These are phyloP conservation scores for Fusarium abutilonis DNA, from an alignment of 2,329 filamentous ascomycete genomes.

Conservation along the genomic window DNA sequence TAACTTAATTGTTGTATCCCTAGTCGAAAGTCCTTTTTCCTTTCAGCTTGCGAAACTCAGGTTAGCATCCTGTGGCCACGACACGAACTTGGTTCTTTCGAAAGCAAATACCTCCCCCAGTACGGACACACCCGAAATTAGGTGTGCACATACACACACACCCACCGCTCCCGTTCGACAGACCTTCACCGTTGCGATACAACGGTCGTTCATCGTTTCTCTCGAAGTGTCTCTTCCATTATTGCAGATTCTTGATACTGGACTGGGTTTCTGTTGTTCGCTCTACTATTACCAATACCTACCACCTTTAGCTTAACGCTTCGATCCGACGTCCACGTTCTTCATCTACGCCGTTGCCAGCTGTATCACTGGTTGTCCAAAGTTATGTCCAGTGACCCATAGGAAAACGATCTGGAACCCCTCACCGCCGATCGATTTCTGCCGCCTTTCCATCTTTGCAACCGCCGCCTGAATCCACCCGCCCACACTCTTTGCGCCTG, in stretches of 20 bases:
- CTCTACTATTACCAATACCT: constrained; percentile 3
- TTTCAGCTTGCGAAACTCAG: constrained; percentile 12
- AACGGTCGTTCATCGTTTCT: constrained; percentile 20
- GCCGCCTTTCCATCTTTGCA: constrained; percentile 39
- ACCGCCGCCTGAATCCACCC: constrained; percentile 39
- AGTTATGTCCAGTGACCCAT: constrained; percentile 37
- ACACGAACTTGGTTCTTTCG: constrained; percentile 24
- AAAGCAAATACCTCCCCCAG: constrained; percentile 6
- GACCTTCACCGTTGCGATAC: constrained; percentile 31
- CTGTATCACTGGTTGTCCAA: constrained; percentile 31
- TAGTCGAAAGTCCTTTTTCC: constrained; percentile 24
- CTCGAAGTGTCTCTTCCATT: constrained; percentile 6
- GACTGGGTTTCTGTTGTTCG: background rate
- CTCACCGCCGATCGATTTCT: constrained; percentile 47
- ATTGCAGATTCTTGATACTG: background rate
- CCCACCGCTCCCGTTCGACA: constrained; percentile 28
- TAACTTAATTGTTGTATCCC: constrained; percentile 31
- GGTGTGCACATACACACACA: constrained; percentile 24
- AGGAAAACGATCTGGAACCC: constrained; percentile 44
- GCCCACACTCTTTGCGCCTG: constrained; percentile 44
- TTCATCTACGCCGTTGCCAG: constrained; percentile 22
- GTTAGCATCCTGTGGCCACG: constrained; percentile 30
- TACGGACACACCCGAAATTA: constrained; percentile 22
- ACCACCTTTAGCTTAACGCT: constrained; percentile 6
- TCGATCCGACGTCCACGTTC: constrained; percentile 19